Evolutionary conservation across 2,329 filamentous ascomycete species (phyloP).

Genomic region (Aspergillus sp.): DNA sequence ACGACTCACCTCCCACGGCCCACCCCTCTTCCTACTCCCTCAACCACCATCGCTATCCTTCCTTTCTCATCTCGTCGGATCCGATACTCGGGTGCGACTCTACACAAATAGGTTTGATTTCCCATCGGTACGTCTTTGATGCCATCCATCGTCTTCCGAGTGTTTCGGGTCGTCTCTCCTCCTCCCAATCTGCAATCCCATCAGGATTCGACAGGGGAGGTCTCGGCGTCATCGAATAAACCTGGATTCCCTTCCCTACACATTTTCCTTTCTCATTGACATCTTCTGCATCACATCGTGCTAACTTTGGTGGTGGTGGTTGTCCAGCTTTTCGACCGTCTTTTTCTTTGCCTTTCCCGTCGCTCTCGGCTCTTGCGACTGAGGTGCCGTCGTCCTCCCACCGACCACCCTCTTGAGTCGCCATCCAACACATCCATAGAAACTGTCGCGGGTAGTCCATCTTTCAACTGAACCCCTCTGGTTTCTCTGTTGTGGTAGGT

Average conservation of each 20-base stretch:
- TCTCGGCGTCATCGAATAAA: constrained; percentile 20
- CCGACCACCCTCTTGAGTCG: constrained; percentile 25
- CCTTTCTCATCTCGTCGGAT: constrained; percentile 22
- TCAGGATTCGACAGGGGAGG: constrained; percentile 30
- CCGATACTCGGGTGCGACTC: constrained; percentile 34
- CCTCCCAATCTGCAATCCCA: constrained; percentile 31
- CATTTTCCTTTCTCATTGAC: constrained; percentile 23
- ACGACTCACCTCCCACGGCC: constrained; percentile 31
- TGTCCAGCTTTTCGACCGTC: constrained; percentile 28
- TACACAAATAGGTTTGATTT: constrained; percentile 25
- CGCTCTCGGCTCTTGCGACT: constrained; percentile 41
- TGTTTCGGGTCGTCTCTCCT: constrained; percentile 31
- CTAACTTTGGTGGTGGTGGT: constrained; percentile 26
- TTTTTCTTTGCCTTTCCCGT: constrained; percentile 32
- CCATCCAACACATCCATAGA: constrained; percentile 32
- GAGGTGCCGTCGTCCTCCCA: constrained; percentile 29
- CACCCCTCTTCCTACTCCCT: constrained; percentile 19
- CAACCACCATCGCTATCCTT: constrained; percentile 26
- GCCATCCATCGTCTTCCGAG: constrained; percentile 39
- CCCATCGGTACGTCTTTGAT: constrained; percentile 36
- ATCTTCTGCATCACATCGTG: constrained; percentile 24
- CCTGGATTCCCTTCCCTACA: constrained; percentile 12
- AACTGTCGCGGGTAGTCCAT: constrained; percentile 37
- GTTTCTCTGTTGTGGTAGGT: constrained; percentile 40
- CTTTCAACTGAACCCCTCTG: constrained; percentile 29